phyloP scores from a whole-genome alignment of 139 green algal genomes.

The Diplosphaera chodatii region DNA sequence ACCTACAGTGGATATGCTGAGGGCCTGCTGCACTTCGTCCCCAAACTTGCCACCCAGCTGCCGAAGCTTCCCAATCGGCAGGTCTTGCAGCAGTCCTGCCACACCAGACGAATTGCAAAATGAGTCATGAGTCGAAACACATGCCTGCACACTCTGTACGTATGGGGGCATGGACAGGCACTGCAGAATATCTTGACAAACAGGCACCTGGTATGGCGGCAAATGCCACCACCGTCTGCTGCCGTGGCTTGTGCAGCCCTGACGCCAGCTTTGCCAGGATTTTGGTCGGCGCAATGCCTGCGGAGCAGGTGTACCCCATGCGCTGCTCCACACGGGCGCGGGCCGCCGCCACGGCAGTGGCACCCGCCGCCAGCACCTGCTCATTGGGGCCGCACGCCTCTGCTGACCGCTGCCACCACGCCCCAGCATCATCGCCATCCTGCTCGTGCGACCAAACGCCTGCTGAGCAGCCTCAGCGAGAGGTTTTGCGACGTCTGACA shows the following conservation, averaged over 20 bases:
- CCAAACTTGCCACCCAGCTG: slow-evolving; percentile 74
- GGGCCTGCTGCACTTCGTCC: slow-evolving; percentile 27
- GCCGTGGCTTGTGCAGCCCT: slow-evolving; percentile 77
- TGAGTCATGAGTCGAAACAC: too few species aligned
- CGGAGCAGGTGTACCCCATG: slow-evolving; percentile 73
- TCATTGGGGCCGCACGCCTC: slow-evolving; percentile 40
- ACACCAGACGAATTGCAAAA: too few species aligned
- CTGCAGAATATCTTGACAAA: too few species aligned
- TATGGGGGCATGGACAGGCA: too few species aligned
- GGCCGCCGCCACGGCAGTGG: slow-evolving; percentile 48
- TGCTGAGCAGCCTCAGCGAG: too few species aligned
- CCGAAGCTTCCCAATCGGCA: slow-evolving; percentile 60
- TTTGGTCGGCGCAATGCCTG: slow-evolving; percentile 73
- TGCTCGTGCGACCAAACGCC: too few species aligned
- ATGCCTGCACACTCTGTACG: too few species aligned
- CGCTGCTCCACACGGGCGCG: slow-evolving; percentile 45
- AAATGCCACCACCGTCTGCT: slow-evolving; percentile 73
- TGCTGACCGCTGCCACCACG: slow-evolving; percentile 48
- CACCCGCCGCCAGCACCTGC: slow-evolving; percentile 57
- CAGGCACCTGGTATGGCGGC: slow-evolving; percentile 27
- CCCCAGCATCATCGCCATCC: slow-evolving; percentile 4
- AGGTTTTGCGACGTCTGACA: too few species aligned
- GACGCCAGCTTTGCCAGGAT: slow-evolving; percentile 77
- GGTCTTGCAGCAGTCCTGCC: slow-evolving; percentile 43
- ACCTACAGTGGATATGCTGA: slow-evolving; percentile 54